Base-by-base conservation (phyloP, 192 early-diverging fungal genomes). In the Coemansia biformis region DNA sequence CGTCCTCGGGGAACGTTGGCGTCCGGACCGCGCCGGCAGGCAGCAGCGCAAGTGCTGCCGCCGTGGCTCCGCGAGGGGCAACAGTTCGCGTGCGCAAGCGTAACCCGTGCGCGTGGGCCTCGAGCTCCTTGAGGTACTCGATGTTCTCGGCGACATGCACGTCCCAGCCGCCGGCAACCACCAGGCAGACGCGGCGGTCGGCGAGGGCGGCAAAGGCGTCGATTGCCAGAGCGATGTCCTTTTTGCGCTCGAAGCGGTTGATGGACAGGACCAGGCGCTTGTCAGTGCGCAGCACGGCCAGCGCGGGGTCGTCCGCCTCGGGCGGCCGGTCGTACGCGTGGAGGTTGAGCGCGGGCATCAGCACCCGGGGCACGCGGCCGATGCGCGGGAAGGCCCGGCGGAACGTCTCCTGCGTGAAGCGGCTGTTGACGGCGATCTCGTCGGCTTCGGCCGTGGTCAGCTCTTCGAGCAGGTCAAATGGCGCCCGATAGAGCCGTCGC, bases 161-260 rank as follows among this genome's bases (percentile, higher is more conserved):
- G 57, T 98, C 94, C 70, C 92, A 98, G 8, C 94, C 94, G 38
- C 90, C 90, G 26, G 91, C 91, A 29, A 95, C 65, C 7, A 98
- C 66, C 16, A 95, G 64, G 26, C 69, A 73, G 22, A 18, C 35
- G 29, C 29, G n/a, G 28, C 26, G 15, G 14, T 14, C 7, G 18
- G 8, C 35, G n/a, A 44, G 22, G 5, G 8, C 15, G 11, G 83
- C 79, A 57, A 91, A 87, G 2, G 91, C 76, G 14, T 81, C 60
- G 31, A 98, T 79, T 6, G 89, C 92, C 34, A 98, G 66, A 0
- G 49, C 69, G 16, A 98, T 76, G 75, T 88, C 79, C 75, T 98
- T 98, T 60, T 95, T 95, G 37, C 89, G 81, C 58, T 98, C 94
- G 42, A 96, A 98, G n/a, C 94, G 86, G 58, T 96, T 98, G 63